A percentile compares a stretch with the other conserved stretches of the same genome.
phyloP scores from a whole-genome alignment of 805 yeast species.

The Saturnispora saitoi region DNA sequence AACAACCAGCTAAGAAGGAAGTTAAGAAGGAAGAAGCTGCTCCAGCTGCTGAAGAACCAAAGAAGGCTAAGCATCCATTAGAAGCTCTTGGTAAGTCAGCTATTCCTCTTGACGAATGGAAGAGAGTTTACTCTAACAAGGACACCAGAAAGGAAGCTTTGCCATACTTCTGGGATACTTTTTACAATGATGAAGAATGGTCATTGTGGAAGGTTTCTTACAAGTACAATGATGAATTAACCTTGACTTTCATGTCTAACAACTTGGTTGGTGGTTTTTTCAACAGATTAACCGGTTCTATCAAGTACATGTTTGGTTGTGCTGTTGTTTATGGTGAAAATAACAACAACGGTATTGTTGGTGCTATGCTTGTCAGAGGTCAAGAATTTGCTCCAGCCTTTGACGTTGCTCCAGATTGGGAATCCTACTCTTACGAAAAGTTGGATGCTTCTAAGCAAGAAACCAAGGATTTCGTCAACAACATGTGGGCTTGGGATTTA shows the following conservation, averaged over 20 bases:
- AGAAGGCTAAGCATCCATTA: constrained; percentile 89
- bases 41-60: constrained; percentile 40
- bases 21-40: constrained; percentile 28
- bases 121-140: constrained; percentile 92
- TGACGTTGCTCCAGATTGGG: constrained; percentile 99
- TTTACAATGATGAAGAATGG: constrained; percentile 88
- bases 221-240: constrained; percentile 97
- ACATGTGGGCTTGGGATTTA: constrained; percentile 98
- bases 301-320: constrained; percentile 90
- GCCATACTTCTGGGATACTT: constrained; percentile 95
- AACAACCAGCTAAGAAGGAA: constrained; percentile 32
- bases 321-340: constrained; percentile 96
- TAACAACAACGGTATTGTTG: constrained; percentile 95
- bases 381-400: constrained; percentile 86
- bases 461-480: constrained; percentile 71
- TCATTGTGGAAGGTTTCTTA: constrained; percentile 91
- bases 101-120: constrained; percentile 82
- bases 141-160: constrained; percentile 90
- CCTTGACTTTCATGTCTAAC: constrained; percentile 96
- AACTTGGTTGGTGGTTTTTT: constrained; percentile 97
- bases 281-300: constrained; percentile 85
- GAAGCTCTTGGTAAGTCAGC: constrained; percentile 67
- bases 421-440: constrained; percentile 77
- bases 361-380: constrained; percentile 93
- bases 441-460: constrained; percentile 72